phyloP scores from a whole-genome alignment of 257 asterid genomes.

The Asclepias syriaca region DNA sequence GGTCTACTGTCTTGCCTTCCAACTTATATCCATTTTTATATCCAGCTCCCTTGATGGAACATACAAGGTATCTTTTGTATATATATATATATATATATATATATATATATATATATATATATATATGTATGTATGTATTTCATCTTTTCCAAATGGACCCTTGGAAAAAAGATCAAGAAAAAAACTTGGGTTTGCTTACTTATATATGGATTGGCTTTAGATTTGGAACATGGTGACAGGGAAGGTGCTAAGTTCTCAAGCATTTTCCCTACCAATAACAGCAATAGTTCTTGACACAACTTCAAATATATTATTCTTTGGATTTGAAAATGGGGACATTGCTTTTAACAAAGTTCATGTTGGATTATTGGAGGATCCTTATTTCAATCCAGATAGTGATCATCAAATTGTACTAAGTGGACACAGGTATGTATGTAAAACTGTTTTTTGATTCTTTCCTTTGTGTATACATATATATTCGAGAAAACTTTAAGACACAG shows the following conservation, averaged over 20 bases:
- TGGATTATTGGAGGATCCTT: background rate
- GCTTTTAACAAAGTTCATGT: constrained; percentile 1
- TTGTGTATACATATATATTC: background rate
- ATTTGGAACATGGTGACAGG: constrained; percentile 16
- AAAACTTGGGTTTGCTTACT: background rate
- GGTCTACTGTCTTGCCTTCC: no score
- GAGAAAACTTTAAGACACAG: no score
- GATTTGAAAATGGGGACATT: constrained; percentile 11
- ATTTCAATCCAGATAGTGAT: background rate
- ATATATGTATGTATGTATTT: no score
- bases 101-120: no score
- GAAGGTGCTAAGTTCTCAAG: background rate
- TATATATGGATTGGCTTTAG: background rate
- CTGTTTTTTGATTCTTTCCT: background rate
- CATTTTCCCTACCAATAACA: constrained; percentile 13
- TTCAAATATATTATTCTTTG: background rate
- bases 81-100: no score
- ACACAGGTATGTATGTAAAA: constrained; percentile 8
- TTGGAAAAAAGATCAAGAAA: no score
- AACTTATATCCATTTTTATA: no score
- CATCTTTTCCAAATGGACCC: no score
- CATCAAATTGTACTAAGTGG: constrained; percentile 4
- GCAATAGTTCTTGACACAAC: constrained; percentile 4
- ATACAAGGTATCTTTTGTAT: no score
- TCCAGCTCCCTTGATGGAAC: no score